phyloP scores from a whole-genome alignment of 108 stramenopile genomes.

The Conticribra weissflogii region DNA sequence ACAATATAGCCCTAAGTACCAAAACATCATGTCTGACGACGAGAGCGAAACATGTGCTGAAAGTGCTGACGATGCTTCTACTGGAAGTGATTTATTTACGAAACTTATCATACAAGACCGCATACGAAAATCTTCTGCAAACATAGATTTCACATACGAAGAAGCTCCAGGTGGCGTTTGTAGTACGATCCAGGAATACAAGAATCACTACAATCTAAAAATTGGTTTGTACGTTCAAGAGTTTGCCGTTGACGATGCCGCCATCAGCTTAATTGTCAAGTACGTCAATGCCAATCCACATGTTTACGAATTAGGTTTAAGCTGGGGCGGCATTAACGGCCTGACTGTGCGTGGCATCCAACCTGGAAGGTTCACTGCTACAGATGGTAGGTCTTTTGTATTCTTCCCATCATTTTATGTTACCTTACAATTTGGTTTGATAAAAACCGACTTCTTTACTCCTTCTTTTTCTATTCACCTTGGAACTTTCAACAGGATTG shows the following conservation, averaged over 20 bases:
- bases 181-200: constrained; percentile 78
- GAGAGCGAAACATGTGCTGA: constrained; percentile 44
- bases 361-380: constrained; percentile 78
- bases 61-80: constrained; percentile 46
- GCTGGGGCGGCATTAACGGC: constrained; percentile 90
- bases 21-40: constrained; percentile 18
- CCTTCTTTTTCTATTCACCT: background rate
- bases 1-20: constrained; percentile 5
- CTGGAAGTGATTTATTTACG: constrained; percentile 40
- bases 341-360: constrained; percentile 77
- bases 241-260: constrained; percentile 85
- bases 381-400: constrained; percentile 75
- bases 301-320: constrained; percentile 75
- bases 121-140: constrained; percentile 22
- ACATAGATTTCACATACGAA: constrained; percentile 39
- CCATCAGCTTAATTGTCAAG: constrained; percentile 62
- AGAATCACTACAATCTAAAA: constrained; percentile 63
- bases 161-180: constrained; percentile 14
- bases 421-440: too few species aligned
- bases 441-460: too few species aligned
- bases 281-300: constrained; percentile 69
- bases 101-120: constrained; percentile 33
- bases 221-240: constrained; percentile 88
- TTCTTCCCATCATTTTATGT: too few species aligned
- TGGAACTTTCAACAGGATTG: constrained; percentile 50